phyloP scores from a whole-genome alignment of 495 filamentous ascomycete genomes.

The Lichina pygmaea region DNA sequence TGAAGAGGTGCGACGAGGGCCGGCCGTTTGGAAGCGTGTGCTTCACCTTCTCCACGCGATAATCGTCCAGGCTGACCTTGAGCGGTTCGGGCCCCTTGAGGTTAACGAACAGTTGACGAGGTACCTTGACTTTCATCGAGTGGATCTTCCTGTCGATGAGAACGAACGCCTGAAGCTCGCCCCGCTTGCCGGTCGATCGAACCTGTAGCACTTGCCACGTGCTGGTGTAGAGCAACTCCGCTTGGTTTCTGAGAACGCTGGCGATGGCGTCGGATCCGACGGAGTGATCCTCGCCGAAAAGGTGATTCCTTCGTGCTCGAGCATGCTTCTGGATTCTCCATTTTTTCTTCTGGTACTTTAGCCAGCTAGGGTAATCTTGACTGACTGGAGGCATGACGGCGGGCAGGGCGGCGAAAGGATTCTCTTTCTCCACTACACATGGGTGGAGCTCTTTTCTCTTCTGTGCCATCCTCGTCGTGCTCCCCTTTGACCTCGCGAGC shows the following conservation, averaged over 20 bases:
- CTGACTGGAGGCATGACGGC: slow-evolving; percentile 62
- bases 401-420: slow-evolving; percentile 69
- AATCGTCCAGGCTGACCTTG: slow-evolving; percentile 67
- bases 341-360: slow-evolving; percentile 93
- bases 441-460: slow-evolving; percentile 69
- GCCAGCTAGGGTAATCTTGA: slow-evolving; percentile 69
- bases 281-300: slow-evolving; percentile 69
- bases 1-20: slow-evolving; percentile 79
- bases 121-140: slow-evolving; percentile 64
- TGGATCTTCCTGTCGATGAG: slow-evolving; percentile 85
- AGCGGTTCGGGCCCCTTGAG: slow-evolving; percentile 66
- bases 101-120: slow-evolving; percentile 74
- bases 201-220: slow-evolving; percentile 92
- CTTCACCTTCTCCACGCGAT: slow-evolving; percentile 69
- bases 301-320: slow-evolving; percentile 57
- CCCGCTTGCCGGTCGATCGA: slow-evolving; percentile 48
- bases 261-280: slow-evolving; percentile 47
- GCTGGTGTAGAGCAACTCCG: slow-evolving; percentile 62
- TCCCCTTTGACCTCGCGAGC: slow-evolving; percentile 39
- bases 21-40: slow-evolving; percentile 90
- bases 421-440: slow-evolving; percentile 25
- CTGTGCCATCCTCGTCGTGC: slow-evolving; percentile 32
- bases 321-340: slow-evolving; percentile 97
- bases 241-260: slow-evolving; percentile 70
- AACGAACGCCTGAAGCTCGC: slow-evolving; percentile 69